Base-by-base conservation (phyloP, 2,329 filamentous ascomycete genomes). In the Verruconis gallopava region DNA sequence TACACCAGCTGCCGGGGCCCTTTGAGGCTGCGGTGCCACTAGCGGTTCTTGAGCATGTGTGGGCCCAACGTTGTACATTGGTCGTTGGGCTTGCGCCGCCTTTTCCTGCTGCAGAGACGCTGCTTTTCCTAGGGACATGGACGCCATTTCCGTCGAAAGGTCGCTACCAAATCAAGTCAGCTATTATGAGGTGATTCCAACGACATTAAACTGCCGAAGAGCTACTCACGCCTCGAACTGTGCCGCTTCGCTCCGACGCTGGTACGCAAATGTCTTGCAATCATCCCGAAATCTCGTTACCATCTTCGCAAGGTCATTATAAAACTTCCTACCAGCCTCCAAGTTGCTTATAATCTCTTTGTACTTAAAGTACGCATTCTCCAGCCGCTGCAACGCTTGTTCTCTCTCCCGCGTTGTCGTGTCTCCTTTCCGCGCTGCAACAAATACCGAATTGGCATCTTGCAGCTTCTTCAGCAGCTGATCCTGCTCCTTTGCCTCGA, bases 331-430 rank as follows among this genome's bases (percentile, higher is more conserved):
- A 1, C 85, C 91, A 0, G 82, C 84, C 49, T 96, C 89, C 2
- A 95, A 71, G 55, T 96, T 94, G 49, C 76, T 84, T 44, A 94
- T 77, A 44, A 96, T 85, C 58, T 98, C 89, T 63, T 94, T 94
- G 67, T 96, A 96, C 62, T 89, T 93, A 60, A 86, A 78, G 57
- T 93, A 96, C 1, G 85, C 89, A 48, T 83, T 86, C 59, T 96
- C 89, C 6, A 98, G 68, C 47, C 74, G 77, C 60, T 98, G 91
- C 38, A 98, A 64, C 0, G 85, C 86, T 50, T 81, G 74, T 57
- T 96, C 89, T 12, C 91, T 77, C 55, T 93, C 86, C 46, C 71
- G 73, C 2, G 71, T 74, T 4, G 73, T 75, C 0, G 71, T 69
- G 49, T 85, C 82, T 3, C 79, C 77, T 30, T 69, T 72, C 41